Evolutionary conservation across 73 alveolate species (phyloP).

Genomic region (Paramecium caudatum): DNA sequence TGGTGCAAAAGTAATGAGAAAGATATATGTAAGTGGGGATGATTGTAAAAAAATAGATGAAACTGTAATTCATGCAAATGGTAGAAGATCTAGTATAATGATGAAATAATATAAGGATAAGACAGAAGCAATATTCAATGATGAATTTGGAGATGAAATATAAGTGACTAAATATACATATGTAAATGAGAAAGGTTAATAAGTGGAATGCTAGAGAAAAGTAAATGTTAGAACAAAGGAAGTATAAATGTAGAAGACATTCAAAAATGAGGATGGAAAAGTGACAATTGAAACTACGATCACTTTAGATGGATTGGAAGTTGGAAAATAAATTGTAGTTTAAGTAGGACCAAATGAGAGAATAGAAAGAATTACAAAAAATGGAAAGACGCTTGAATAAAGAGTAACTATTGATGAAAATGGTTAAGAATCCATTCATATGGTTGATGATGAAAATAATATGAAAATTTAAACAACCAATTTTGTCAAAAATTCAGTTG

Average conservation of each 20-base stretch:
- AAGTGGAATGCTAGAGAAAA: conserved; percentile 27
- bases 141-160: conserved; percentile 67
- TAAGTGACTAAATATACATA: conserved; percentile 42
- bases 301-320: conserved; percentile 35
- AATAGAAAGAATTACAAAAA: conserved; percentile 53
- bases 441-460: conserved; percentile 27
- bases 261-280: conserved; percentile 56
- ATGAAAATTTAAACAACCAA: conserved; percentile 27
- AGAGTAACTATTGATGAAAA: conserved; percentile 27
- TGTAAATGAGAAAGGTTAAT: conserved; percentile 41
- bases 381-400: conserved; percentile 10
- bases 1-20: conserved; percentile 30
- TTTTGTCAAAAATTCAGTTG: conserved; percentile 50
- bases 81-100: neutral
- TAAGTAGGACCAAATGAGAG: conserved; percentile 12
- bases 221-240: conserved; percentile 56
- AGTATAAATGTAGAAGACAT: neutral
- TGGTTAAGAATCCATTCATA: conserved; percentile 29
- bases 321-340: neutral
- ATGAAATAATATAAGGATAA: conserved; percentile 43
- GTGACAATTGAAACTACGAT: conserved; percentile 19
- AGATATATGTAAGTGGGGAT: neutral
- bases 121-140: conserved; percentile 2
- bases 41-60: conserved; percentile 49
- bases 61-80: neutral